These are phyloP conservation scores for Blastobotrys proliferans DNA, from an alignment of 1,139 yeast species.

Conservation along the genomic window DNA sequence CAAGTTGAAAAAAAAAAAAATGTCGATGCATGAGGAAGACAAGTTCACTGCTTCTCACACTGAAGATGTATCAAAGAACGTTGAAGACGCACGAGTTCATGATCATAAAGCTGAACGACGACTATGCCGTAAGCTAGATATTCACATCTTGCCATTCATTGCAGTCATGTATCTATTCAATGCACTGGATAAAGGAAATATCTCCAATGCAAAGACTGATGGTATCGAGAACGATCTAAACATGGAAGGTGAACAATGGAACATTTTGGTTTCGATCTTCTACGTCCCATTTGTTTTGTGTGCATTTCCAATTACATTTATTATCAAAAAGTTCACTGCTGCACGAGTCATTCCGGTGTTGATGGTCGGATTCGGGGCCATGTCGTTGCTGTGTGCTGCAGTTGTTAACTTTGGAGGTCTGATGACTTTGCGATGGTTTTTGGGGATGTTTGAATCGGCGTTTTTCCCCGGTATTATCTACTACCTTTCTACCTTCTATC, in stretches of 20 bases:
- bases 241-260: constrained; percentile 47
- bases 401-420: constrained; percentile 33
- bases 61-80: too few species aligned
- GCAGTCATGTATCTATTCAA: constrained; percentile 55
- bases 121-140: constrained; percentile 44
- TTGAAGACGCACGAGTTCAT: constrained; percentile 21
- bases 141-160: constrained; percentile 53
- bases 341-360: constrained; percentile 42
- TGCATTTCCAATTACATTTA: constrained; percentile 54
- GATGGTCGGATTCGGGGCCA: constrained; percentile 55
- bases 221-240: constrained; percentile 53
- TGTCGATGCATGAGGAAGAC: neutral
- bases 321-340: constrained; percentile 48
- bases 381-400: constrained; percentile 58
- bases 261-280: constrained; percentile 52
- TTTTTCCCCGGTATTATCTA: constrained; percentile 34
- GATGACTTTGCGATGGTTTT: constrained; percentile 26
- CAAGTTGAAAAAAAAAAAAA: neutral
- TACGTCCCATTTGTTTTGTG: constrained; percentile 61
- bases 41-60: neutral
- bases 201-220: constrained; percentile 58
- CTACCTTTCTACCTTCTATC: constrained; percentile 33
- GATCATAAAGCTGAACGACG: constrained; percentile 24
- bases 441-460: constrained; percentile 34
- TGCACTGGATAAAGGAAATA: constrained; percentile 57